phyloP scores from a whole-genome alignment of 2,329 filamentous ascomycete species.

The Metarhizium sp. region DNA sequence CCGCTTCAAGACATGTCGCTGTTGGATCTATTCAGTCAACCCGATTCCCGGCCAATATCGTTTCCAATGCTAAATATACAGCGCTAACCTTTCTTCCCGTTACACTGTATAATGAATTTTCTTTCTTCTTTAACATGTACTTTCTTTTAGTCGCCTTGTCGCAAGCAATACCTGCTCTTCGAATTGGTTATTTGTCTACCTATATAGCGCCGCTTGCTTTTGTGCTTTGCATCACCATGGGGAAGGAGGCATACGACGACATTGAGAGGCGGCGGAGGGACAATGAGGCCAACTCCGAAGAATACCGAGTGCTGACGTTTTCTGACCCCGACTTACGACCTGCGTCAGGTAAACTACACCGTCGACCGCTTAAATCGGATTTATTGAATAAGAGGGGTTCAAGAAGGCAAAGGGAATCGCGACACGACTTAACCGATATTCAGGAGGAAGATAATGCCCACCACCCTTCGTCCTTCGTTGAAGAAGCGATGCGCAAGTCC shows the following conservation, averaged over 20 bases:
- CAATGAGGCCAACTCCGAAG: slow-evolving; percentile 88
- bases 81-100: slow-evolving; percentile 87
- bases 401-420: slow-evolving; percentile 20
- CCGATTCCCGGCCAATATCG: slow-evolving; percentile 78
- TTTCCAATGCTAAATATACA: slow-evolving; percentile 98
- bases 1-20: slow-evolving; percentile 62
- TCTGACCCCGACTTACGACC: slow-evolving; percentile 40
- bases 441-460: slow-evolving; percentile 54
- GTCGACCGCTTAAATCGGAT: slow-evolving; percentile 35
- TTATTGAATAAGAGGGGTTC: slow-evolving; percentile 16
- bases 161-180: slow-evolving; percentile 78
- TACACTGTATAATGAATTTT: slow-evolving; percentile 97
- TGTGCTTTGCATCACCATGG: slow-evolving; percentile 83
- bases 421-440: slow-evolving; percentile 48
- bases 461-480: slow-evolving; percentile 39
- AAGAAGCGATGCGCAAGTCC: slow-evolving; percentile 71
- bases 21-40: slow-evolving; percentile 66
- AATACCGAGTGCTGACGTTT: slow-evolving; percentile 70
- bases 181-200: slow-evolving; percentile 90
- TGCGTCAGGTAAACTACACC: slow-evolving; percentile 25
- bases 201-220: slow-evolving; percentile 90
- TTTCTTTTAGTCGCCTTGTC: slow-evolving; percentile 92
- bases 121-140: slow-evolving; percentile 99
- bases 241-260: slow-evolving; percentile 93
- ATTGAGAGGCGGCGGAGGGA: slow-evolving; percentile 78